Evolutionary conservation across 805 yeast genomes (phyloP), one percentile per base, ranked within the genome.

Genomic region (Myxozyma melibiosi): DNA sequence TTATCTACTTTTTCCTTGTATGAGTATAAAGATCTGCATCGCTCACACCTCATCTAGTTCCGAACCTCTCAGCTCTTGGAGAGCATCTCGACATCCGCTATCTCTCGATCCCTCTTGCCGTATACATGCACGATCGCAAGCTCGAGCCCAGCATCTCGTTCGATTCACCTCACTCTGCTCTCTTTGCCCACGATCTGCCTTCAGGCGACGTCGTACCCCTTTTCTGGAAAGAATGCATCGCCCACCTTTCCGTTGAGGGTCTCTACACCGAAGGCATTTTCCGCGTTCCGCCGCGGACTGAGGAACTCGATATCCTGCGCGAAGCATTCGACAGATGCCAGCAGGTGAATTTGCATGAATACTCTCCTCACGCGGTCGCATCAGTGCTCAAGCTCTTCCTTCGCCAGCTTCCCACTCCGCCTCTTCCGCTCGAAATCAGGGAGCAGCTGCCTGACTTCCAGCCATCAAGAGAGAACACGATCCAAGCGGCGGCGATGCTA

Each of bases 101-200:
- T 53, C 72, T 92, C 43, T 84, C 91, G 62, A 84, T 92, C 40
- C 84, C 91, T 1, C 77, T 91, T 40, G 81, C 83, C 46, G 87
- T 89, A 4, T 90, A 89, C 69, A 72, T 84, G 39, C 84, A 85
- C 66, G 87, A 89, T 64, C 78, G 78, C 56, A 78, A 79, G 53
- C 75, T 82, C 40, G 77, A 76, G 50, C 78, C 76, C n/a, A 71
- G 67, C 44, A 78, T 85, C 34, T 73, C 78, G 2, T 71, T 83
- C 2, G 85, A 84, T n/a, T 69, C 72, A 49, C 76, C 73, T 39
- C 63, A 58, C 44, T 48, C 67, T 65, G 66, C 72, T 33, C 54
- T 72, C 28, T 66, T 75, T 65, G 70, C 74, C 2, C 58, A 59
- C 53, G 64, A 69, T 27, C 38, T 70, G 24, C 60, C 65, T 7